Percentiles rank a stretch among this genome's conserved stretches.
These are phyloP conservation scores for Fusarium odoratissimum DNA, from an alignment of 2,329 filamentous ascomycete species.

Conservation along the genomic window DNA sequence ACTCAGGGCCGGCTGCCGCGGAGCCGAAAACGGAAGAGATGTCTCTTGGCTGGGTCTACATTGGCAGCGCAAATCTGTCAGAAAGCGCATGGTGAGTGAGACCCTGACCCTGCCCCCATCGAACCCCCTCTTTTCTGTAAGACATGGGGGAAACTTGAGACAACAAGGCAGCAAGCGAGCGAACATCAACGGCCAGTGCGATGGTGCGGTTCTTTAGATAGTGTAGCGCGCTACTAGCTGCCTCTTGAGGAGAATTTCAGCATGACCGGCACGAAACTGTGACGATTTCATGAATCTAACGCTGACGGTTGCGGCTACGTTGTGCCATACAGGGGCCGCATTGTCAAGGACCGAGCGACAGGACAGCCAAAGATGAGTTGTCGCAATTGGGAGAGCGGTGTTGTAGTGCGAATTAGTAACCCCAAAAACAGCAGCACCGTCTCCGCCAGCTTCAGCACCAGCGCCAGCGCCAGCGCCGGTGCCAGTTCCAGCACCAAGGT, in stretches of 20 bases:
- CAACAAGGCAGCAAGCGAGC: conserved; percentile 36
- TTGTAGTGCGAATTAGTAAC: conserved; percentile 72
- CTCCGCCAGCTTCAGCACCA: conserved; percentile 21
- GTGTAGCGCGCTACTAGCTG: conserved; percentile 28
- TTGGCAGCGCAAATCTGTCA: conserved; percentile 92
- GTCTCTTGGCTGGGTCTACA: conserved; percentile 77
- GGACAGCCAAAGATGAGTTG: conserved; percentile 81
- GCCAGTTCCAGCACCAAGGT: conserved; percentile 20
- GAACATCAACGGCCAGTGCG: conserved; percentile 33
- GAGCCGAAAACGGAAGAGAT: conserved; percentile 35
- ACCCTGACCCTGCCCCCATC: conserved; percentile 15
- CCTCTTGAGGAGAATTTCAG: conserved; percentile 30
- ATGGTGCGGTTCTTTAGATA: conserved; percentile 30
- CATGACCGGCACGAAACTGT: conserved; percentile 33
- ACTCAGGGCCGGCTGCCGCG: conserved; percentile 21
- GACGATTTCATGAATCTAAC: conserved; percentile 40
- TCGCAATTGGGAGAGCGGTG: conserved; percentile 96
- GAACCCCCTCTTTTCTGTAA: conserved; percentile 29
- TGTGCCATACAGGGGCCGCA: conserved; percentile 71
- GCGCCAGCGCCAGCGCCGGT: conserved; percentile 3
- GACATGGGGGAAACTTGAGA: conserved; percentile 41
- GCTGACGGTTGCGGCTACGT: conserved; percentile 37
- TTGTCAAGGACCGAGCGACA: conserved; percentile 75
- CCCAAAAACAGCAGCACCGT: conserved; percentile 29
- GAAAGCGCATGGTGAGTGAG: conserved; percentile 84